phyloP scores from a whole-genome alignment of 352 stramenopile genomes.

The Globisporangium uncinulatum region DNA sequence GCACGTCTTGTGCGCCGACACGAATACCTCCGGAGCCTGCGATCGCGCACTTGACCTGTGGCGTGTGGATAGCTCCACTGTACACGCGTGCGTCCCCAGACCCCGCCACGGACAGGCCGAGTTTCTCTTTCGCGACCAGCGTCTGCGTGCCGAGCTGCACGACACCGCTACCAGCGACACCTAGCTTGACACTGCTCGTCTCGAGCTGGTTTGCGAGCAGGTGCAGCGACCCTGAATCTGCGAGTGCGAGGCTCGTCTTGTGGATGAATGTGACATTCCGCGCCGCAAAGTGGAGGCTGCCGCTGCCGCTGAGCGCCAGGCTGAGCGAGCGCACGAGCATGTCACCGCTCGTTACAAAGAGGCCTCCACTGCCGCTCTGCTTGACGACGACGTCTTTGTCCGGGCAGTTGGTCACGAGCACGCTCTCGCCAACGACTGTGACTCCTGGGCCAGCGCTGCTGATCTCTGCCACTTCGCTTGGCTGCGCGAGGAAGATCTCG shows the following conservation, averaged over 20 bases:
- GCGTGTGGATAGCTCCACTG: constrained; percentile 1
- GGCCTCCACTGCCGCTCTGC: constrained; percentile 16
- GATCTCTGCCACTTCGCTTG: constrained; percentile 12
- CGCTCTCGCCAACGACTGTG: constrained; percentile 22
- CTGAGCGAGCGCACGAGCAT: constrained; percentile 15
- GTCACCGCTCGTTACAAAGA: constrained; percentile 16
- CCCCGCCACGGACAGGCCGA: constrained; percentile 11
- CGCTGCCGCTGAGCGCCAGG: constrained; percentile 20
- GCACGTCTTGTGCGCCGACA: constrained; percentile 13
- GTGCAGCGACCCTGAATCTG: constrained; percentile 13
- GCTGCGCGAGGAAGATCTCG: constrained; percentile 20
- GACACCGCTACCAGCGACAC: constrained; percentile 16
- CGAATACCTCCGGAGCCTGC: constrained; percentile 19
- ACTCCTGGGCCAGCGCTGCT: constrained; percentile 4
- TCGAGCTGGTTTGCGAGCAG: constrained; percentile 14
- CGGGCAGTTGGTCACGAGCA: constrained; percentile 15
- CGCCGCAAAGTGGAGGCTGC: constrained; percentile 22
- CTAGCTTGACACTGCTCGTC: constrained; percentile 5
- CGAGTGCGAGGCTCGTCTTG: constrained; percentile 2
- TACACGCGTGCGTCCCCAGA: constrained; percentile 10
- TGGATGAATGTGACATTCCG: constrained; percentile 10
- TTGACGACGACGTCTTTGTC: constrained; percentile 12
- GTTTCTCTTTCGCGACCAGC: constrained; percentile 3
- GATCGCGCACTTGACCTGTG: constrained; percentile 9
- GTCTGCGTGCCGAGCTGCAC: constrained; percentile 13